Base-by-base conservation (phyloP, 495 filamentous ascomycete species). In the Talaromyces trachyspermus region DNA sequence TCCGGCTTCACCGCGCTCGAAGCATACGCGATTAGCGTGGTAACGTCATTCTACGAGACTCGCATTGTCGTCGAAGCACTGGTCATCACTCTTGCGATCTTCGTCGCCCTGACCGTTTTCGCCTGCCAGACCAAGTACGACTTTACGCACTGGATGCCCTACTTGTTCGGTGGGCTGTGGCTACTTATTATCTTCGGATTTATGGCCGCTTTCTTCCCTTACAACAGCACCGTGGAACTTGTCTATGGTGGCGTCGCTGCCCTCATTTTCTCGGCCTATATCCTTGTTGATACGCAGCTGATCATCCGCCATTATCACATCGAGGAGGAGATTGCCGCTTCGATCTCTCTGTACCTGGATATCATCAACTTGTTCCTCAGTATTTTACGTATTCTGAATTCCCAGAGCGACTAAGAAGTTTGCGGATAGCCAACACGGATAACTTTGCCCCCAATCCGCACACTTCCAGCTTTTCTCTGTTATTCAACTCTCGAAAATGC, bases 41-140 rank as follows among this genome's bases (percentile, higher is more conserved):
- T 92, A 52, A 87, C 88, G 2, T 92, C 86, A 40, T 92, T 88
- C 72, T 96, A 88, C 70, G 65, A 89, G 12, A 74, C 79, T 6
- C 65, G 66, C 29, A 84, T 96, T 57, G 94, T 98, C 7, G 72
- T 98, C 17, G 81, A 95, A 66, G 92, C 92, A 10, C 83, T 95
- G 14, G 62, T 95, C 49, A 80, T 99, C 36, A 99, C 92, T 0
- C 79, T 87, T 4, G 91, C 85, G 39, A 89, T 99, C 61, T 99
- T 99, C 67, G 70, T 95, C 36, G 90, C 84, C 36, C 76, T 99
- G 35, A 97, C 90, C 0, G 63, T 92, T 9, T 99, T 97, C 64
- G 92, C 92, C 23, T 94, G 90, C 80, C 92, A 99, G 68, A 88
- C 86, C 42, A 95, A 95, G 61, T 97, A 97, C 63, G 94, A 99